Conservation (phyloP, 805 yeast species). For the Candida maltosa region DNA sequence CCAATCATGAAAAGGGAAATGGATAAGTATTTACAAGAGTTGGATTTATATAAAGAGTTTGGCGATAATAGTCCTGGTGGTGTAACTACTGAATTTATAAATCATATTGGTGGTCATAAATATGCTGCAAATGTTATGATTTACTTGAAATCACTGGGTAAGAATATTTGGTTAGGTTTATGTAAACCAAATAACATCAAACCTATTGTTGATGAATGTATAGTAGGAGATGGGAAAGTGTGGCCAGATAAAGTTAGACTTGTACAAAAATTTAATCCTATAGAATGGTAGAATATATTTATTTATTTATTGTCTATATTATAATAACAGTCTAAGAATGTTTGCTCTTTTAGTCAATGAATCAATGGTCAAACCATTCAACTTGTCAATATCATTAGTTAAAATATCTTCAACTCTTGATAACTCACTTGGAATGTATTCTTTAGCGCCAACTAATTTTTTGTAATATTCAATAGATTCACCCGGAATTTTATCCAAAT, state of each 20-base stretch:
- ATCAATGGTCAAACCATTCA: constrained; percentile 45
- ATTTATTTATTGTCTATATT: constrained; percentile 2
- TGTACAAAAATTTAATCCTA: constrained; percentile 49
- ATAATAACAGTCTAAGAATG: constrained; percentile 27
- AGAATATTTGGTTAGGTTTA: constrained; percentile 85
- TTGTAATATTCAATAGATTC: constrained; percentile 36
- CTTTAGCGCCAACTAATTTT: constrained; percentile 40
- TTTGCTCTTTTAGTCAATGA: constrained; percentile 50
- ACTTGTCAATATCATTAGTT: constrained; percentile 24
- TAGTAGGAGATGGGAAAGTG: constrained; percentile 64
- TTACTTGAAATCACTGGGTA: constrained; percentile 62
- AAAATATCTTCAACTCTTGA: constrained; percentile 44
- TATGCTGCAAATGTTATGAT: constrained; percentile 86
- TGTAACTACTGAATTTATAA: constrained; percentile 63
- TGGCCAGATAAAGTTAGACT: constrained; percentile 69
- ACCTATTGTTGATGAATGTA: constrained; percentile 73
- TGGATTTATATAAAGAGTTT: constrained; percentile 69
- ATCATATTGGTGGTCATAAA: constrained; percentile 96
- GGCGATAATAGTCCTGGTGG: constrained; percentile 78
- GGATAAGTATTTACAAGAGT: constrained; percentile 66
- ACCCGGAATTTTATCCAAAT: constrained; percentile 1
- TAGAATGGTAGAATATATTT: constrained; percentile 44
- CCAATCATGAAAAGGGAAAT: constrained; percentile 82
- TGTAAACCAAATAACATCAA: constrained; percentile 74
- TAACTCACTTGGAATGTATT: constrained; percentile 46